Evolutionary conservation across 805 yeast species (phyloP).

Genomic region (Grigorovia yakushimaensis): DNA sequence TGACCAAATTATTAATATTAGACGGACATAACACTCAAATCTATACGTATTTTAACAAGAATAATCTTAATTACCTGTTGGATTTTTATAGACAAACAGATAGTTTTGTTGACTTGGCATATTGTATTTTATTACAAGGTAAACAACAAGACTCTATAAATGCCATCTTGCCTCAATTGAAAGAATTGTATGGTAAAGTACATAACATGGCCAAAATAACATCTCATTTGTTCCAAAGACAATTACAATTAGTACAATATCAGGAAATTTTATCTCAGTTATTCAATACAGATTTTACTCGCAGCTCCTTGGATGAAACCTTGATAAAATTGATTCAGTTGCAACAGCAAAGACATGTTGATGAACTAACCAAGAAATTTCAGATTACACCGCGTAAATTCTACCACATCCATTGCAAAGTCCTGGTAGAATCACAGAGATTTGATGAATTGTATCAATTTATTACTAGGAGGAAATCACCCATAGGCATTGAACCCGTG

Average conservation of each 20-base stretch:
- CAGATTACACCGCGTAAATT: slow-evolving; percentile 48
- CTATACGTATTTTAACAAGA: slow-evolving; percentile 26
- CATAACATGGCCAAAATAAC: slow-evolving; percentile 25
- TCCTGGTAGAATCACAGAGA: slow-evolving; percentile 37
- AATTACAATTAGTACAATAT: slow-evolving; percentile 32
- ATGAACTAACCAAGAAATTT: slow-evolving; percentile 41
- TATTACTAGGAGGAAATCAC: slow-evolving; percentile 45
- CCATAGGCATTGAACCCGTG: slow-evolving; percentile 64
- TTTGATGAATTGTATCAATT: slow-evolving; percentile 50
- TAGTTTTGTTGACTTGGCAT: slow-evolving; percentile 37
- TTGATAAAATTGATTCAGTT: slow-evolving; percentile 36
- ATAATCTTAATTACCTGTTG: slow-evolving; percentile 33
- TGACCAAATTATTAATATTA: slow-evolving; percentile 50
- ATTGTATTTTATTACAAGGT: slow-evolving; percentile 30
- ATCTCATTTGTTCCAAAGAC: slow-evolving; percentile 23
- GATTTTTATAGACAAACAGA: slow-evolving; percentile 63
- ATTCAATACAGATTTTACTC: slow-evolving; percentile 33
- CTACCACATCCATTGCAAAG: slow-evolving; percentile 44
- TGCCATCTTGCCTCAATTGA: slow-evolving; percentile 28
- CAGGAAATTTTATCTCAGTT: slow-evolving; percentile 39
- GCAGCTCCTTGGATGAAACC: slow-evolving; percentile 40
- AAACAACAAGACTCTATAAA: slow-evolving; percentile 27
- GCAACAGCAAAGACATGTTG: slow-evolving; percentile 42
- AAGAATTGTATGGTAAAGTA: slow-evolving; percentile 22
- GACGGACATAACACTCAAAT: slow-evolving; percentile 30